Conservation (phyloP, 139 green algal genomes). For the Micromonas commoda region DNA sequence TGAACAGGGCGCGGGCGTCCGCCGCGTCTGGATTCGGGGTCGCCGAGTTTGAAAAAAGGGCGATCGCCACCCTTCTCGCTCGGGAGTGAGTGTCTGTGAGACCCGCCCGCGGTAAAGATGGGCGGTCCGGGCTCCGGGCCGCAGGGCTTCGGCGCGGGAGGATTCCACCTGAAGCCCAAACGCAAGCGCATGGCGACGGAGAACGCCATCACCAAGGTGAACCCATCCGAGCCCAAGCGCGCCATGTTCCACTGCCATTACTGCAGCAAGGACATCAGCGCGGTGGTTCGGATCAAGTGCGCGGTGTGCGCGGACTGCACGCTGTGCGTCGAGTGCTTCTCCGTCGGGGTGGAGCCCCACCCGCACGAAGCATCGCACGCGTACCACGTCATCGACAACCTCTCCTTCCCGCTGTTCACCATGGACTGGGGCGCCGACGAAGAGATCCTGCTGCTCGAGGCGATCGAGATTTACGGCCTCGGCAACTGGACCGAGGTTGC, state of each 20-base stretch:
- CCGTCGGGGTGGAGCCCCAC: constrained; percentile 65
- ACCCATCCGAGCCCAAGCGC: constrained; percentile 3
- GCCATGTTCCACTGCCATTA: constrained; percentile 22
- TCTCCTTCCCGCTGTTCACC: constrained; percentile 86
- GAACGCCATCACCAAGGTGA: constrained; percentile 17
- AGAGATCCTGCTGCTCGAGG: constrained; percentile 90
- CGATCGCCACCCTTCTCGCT: too few relatives aligned
- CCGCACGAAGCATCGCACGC: constrained; percentile 58
- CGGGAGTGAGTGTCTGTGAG: too few relatives aligned
- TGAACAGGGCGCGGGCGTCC: too few relatives aligned
- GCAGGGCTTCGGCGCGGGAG: neutral
- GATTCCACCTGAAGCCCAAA: constrained; percentile 6
- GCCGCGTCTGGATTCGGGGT: too few relatives aligned
- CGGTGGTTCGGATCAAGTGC: constrained; percentile 84
- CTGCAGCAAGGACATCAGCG: constrained; percentile 62
- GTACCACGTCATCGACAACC: constrained; percentile 77
- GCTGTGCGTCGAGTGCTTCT: constrained; percentile 95
- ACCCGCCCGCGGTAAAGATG: too few relatives aligned
- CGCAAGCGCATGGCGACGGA: constrained; percentile 5
- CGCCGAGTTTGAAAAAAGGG: too few relatives aligned
- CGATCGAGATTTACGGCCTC: constrained; percentile 74
- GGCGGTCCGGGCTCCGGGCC: too few relatives aligned
- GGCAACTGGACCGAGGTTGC: constrained; percentile 86
- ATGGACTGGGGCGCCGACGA: constrained; percentile 90
- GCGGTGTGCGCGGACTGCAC: constrained; percentile 83